Evolutionary conservation across 1,284 basidiomycete species (phyloP).

Genomic region (Austroboletus novae-zelandiae): DNA sequence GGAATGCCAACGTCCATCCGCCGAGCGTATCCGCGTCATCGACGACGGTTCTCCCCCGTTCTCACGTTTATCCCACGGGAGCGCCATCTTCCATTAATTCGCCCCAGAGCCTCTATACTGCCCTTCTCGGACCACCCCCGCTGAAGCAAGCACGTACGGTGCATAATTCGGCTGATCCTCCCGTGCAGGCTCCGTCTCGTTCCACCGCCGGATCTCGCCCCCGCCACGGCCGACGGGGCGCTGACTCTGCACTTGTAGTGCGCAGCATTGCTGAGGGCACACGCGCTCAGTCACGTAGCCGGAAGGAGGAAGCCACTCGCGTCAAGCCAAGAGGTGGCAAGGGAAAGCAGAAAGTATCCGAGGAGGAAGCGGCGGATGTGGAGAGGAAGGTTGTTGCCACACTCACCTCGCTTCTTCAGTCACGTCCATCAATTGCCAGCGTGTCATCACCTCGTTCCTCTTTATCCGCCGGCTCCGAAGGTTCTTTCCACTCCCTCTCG

Average conservation of each 20-base stretch:
- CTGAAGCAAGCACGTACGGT: constrained; percentile 71
- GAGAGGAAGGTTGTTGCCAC: constrained; percentile 81
- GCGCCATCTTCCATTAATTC: constrained; percentile 24
- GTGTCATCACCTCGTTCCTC: constrained; percentile 66
- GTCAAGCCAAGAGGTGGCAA: constrained; percentile 36
- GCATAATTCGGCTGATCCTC: constrained; percentile 67
- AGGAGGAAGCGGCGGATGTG: constrained; percentile 45
- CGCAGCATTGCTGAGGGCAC: constrained; percentile 46
- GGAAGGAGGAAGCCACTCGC: constrained; percentile 23
- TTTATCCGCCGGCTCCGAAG: constrained; percentile 54
- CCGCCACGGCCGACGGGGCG: constrained; percentile 19
- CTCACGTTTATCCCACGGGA: constrained; percentile 39
- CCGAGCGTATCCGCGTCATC: constrained; percentile 51
- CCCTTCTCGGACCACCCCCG: constrained; percentile 72
- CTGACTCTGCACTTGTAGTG: constrained; percentile 7
- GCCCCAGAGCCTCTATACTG: constrained; percentile 63
- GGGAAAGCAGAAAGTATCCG: constrained; percentile 48
- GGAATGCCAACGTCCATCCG: constrained; percentile 30
- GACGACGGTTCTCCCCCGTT: constrained; percentile 36
- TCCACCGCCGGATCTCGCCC: constrained; percentile 31
- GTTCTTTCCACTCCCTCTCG: constrained; percentile 54
- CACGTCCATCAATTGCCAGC: constrained; percentile 57
- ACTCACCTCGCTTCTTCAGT: constrained; percentile 65
- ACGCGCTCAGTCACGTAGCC: constrained; percentile 38
- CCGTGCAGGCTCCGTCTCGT: constrained; percentile 51